These are phyloP conservation scores for Hypoxylon sp. DNA, from an alignment of 2,329 filamentous ascomycete genomes.

Conservation along the genomic window DNA sequence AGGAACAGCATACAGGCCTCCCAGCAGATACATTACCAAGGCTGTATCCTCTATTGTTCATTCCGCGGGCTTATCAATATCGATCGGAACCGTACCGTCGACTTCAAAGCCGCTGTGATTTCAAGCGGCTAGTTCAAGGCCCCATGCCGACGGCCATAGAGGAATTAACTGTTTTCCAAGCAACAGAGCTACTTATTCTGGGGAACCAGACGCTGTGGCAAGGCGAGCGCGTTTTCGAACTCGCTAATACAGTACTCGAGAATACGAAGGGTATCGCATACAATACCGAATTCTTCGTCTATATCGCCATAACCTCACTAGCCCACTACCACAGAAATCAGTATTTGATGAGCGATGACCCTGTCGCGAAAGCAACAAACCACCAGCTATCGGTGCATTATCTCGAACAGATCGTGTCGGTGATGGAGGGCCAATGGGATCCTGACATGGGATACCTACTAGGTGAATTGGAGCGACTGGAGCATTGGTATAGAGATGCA, in stretches of 20 bases:
- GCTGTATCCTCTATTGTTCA: constrained; percentile 51
- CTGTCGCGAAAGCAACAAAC: constrained; percentile 30
- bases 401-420: constrained; percentile 47
- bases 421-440: constrained; percentile 52
- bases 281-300: constrained; percentile 51
- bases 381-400: constrained; percentile 48
- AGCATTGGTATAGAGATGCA: constrained; percentile 51
- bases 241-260: constrained; percentile 50
- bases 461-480: constrained; percentile 50
- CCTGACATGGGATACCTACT: constrained; percentile 52
- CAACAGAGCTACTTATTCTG: constrained; percentile 50
- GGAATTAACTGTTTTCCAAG: constrained; percentile 48
- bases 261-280: constrained; percentile 49
- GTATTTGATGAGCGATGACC: constrained; percentile 39
- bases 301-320: constrained; percentile 49
- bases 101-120: constrained; percentile 51
- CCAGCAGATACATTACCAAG: constrained; percentile 50
- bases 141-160: constrained; percentile 48
- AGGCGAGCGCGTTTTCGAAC: constrained; percentile 44
- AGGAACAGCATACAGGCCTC: constrained; percentile 49
- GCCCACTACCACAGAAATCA: constrained; percentile 49
- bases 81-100: constrained; percentile 47
- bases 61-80: constrained; percentile 51
- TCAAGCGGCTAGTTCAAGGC: constrained; percentile 42
- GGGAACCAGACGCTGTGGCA: constrained; percentile 49